Evolutionary conservation across 1,284 basidiomycete genomes (phyloP).

Genomic region (Ganoderma sinense): DNA sequence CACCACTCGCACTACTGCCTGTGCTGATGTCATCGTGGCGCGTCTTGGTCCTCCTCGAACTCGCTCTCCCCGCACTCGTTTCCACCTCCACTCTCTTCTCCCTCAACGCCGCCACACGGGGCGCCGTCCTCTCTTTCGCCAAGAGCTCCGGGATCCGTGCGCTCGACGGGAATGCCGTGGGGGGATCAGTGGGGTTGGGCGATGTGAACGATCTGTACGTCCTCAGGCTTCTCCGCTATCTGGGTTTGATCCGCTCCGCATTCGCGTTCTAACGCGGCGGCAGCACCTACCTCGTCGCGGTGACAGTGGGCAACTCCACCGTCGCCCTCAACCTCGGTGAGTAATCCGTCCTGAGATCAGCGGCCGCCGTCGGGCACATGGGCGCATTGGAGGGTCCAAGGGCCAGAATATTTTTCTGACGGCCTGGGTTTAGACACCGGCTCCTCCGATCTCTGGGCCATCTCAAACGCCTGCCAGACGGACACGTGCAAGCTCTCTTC

Average conservation of each 20-base stretch:
- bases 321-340: slow-evolving; percentile 41
- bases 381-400: background rate
- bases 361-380: background rate
- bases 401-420: background rate
- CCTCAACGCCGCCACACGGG: slow-evolving; percentile 4
- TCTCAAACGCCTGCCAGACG: slow-evolving; percentile 37
- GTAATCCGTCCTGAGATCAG: background rate
- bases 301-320: slow-evolving; percentile 37
- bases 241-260: slow-evolving; percentile 1
- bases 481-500: slow-evolving; percentile 31
- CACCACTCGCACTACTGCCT: background rate
- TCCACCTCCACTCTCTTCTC: slow-evolving; percentile 12
- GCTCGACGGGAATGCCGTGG: slow-evolving; percentile 28
- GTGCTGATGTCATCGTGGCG: slow-evolving; percentile 4
- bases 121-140: slow-evolving; percentile 2
- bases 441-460: slow-evolving; percentile 43
- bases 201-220: slow-evolving; percentile 40
- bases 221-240: background rate
- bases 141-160: slow-evolving; percentile 20
- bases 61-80: slow-evolving; percentile 19
- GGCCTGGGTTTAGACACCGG: slow-evolving; percentile 36
- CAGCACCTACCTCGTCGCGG: slow-evolving; percentile 40
- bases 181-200: slow-evolving; percentile 36
- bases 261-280: background rate
- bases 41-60: background rate